Evolutionary conservation across 139 green algal genomes (phyloP).

Genomic region (Trebouxia sp.): DNA sequence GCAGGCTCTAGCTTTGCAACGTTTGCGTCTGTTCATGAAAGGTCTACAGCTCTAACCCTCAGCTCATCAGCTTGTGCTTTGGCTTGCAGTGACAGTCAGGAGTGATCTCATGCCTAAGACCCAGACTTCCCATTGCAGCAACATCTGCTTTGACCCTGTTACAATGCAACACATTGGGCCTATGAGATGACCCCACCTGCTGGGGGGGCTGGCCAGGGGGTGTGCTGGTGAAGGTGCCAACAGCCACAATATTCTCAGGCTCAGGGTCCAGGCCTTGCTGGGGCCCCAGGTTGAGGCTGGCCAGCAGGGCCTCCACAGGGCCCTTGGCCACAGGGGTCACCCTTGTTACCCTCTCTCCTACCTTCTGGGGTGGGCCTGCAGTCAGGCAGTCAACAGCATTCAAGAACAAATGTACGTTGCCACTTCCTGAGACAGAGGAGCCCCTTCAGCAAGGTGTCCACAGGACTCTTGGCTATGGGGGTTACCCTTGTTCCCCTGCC

Average conservation of each 20-base stretch:
- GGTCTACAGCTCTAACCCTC: too few relatives aligned
- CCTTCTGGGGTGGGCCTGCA: slow-evolving; percentile 57
- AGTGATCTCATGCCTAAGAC: neutral
- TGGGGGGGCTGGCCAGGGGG: slow-evolving; percentile 27
- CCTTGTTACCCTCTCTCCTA: slow-evolving; percentile 48
- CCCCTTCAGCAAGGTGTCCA: slow-evolving; percentile 44
- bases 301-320: slow-evolving; percentile 38
- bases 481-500: slow-evolving; percentile 42
- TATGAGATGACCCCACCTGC: slow-evolving; percentile 19
- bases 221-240: slow-evolving; percentile 35
- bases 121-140: neutral
- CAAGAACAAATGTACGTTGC: too few relatives aligned
- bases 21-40: too few relatives aligned
- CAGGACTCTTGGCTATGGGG: neutral
- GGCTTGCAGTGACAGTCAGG: neutral
- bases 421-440: too few relatives aligned
- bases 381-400: neutral
- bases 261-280: slow-evolving; percentile 48
- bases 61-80: too few relatives aligned
- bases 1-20: too few relatives aligned
- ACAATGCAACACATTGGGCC: neutral
- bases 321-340: slow-evolving; percentile 1
- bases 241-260: slow-evolving; percentile 39
- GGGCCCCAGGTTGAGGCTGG: slow-evolving; percentile 35
- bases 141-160: neutral